Base-by-base conservation (phyloP, 345 rosid genomes). In the Dipteronia dyeriana region DNA sequence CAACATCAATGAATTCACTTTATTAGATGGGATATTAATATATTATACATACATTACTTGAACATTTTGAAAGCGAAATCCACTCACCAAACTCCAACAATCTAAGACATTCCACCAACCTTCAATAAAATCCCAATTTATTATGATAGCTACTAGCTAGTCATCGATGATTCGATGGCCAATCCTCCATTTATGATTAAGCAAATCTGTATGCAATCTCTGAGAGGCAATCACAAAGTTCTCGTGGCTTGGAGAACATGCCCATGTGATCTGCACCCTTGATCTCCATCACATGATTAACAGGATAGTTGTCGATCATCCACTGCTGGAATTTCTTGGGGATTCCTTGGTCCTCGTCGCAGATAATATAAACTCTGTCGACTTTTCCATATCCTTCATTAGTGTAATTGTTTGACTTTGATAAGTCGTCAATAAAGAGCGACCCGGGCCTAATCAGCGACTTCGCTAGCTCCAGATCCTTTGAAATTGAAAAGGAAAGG, bases 391-490 rank as follows among this genome's bases (percentile, higher is more conserved):
- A 81, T 7, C 79, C 75, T 34, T 77, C 74, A 1, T 43, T 4
- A 3, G 79, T 71, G 49, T 79, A 77, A 0, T 79, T 83, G 13
- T 38, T 70, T 19, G 71, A 14, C 54, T 66, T 78, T 3, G 76
- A 29, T 13, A 87, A 72, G 61, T 87, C 82, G 2, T 76, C 43
- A 0, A 75, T 0, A 29, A 69, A 83, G 3, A 81, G 7, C 2
- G 86, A 81, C 45, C 82, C 78, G 5, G 85, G 84, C 67, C 87
- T 83, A 0, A 34, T 2, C 29, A 85, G 10, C 17, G 68, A 23
- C 77, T 85, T 87, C 1, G 72, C 84, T 2, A 85, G 79, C 45
- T 87, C 86, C 20, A 83, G 56, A 70, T 85, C 86, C 88, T 87
- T 60, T 3, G 17, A 17, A 31, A 6, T 22, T 4, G 17, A 2